These are phyloP conservation scores for Bipolaris gigantea DNA, from an alignment of 2,329 filamentous ascomycete genomes.

Conservation along the genomic window DNA sequence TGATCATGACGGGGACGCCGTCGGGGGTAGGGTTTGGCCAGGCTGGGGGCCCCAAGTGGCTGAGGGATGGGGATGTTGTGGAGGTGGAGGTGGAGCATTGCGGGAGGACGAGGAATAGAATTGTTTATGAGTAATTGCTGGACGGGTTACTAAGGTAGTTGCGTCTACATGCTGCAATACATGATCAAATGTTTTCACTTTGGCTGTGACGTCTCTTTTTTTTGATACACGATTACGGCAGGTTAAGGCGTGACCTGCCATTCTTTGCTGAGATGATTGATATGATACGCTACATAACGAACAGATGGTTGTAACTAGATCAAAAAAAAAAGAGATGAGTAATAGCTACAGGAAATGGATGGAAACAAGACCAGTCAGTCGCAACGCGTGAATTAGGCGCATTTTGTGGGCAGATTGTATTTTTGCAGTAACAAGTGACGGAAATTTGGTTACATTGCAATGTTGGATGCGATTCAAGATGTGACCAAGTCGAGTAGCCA, in stretches of 20 bases:
- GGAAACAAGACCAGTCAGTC: no score
- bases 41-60: conserved; percentile 30
- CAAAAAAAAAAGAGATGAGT: no score
- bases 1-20: conserved; percentile 52
- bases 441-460: not conserved
- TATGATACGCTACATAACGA: no score
- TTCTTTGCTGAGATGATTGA: no score
- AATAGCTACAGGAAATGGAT: no score
- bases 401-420: not conserved
- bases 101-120: not conserved
- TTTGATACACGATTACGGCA: no score
- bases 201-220: no score
- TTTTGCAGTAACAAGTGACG: not conserved
- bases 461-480: not conserved
- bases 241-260: no score
- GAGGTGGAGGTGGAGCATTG: conserved; percentile 30
- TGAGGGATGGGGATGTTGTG: conserved; percentile 46
- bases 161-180: not conserved
- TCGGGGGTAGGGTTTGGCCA: conserved; percentile 49
- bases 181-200: not conserved
- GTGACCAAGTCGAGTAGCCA: not conserved
- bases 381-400: no score
- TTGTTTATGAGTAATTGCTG: not conserved
- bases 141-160: not conserved
- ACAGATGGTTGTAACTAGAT: no score